Percentiles rank a stretch among this genome's conserved stretches.
These are phyloP conservation scores for Debaryomyces hansenii DNA, from an alignment of 805 yeast species.

Conservation along the genomic window DNA sequence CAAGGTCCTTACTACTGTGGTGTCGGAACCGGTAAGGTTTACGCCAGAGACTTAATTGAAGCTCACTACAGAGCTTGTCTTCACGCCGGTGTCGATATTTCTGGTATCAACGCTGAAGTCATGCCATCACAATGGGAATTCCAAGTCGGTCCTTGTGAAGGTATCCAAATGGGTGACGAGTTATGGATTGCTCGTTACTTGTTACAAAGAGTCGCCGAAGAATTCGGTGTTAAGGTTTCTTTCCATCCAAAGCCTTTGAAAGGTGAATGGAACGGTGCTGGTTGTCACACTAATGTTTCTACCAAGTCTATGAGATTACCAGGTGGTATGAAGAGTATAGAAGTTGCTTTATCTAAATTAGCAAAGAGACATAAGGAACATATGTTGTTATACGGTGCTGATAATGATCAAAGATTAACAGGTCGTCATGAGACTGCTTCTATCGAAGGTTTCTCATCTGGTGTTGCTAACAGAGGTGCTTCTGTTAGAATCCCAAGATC, in stretches of 20 bases:
- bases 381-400: constrained; percentile 91
- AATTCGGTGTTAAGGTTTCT: constrained; percentile 96
- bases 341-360: constrained; percentile 87
- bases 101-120: constrained; percentile 99
- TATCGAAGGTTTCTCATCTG: constrained; percentile 84
- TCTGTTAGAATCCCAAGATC: constrained; percentile 98
- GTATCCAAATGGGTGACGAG: constrained; percentile 96
- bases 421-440: constrained; percentile 99
- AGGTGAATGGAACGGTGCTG: constrained; percentile 99
- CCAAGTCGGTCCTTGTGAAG: constrained; percentile 98
- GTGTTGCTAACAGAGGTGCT: constrained; percentile 99
- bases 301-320: constrained; percentile 86
- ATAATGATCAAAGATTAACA: constrained; percentile 92
- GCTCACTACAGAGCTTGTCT: constrained; percentile 99
- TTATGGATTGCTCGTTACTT: constrained; percentile 95
- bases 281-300: constrained; percentile 98
- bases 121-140: constrained; percentile 99
- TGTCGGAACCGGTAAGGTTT: constrained; percentile 98
- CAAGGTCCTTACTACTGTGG: constrained; percentile 99
- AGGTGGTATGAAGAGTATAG: constrained; percentile 96
- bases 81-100: constrained; percentile 83
- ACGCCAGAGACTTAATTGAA: constrained; percentile 96
- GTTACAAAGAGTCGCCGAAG: constrained; percentile 94
- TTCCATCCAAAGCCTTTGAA: constrained; percentile 98
- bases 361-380: constrained; percentile 97